Evolutionary conservation across 306 rosid genomes (phyloP), one percentile per base, ranked within the genome.

Genomic region (Vicia villosa): DNA sequence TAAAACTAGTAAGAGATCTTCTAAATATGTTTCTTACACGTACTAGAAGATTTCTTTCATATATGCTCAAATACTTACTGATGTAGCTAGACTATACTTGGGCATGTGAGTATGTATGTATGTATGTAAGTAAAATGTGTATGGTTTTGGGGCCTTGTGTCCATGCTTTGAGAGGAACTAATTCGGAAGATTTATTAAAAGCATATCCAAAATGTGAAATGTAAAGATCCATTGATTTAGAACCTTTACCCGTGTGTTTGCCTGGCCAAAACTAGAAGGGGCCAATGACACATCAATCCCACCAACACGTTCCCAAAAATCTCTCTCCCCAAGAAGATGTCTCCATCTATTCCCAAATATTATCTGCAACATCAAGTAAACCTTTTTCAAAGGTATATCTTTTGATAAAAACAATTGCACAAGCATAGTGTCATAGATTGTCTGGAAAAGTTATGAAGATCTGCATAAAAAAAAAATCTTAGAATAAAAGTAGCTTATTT

Each of bases 341-440:
- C 97, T 87, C 97, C 98, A 94, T 79, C 90, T 88, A 85, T 94
- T 94, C 51, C 97, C 98, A 83, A 94, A 94, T 54, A 94, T 94
- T 65, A 90, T 76, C 97, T 94, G 94, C 79, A 83, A 32, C 74
- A 79, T 45, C 83, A 63, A 66, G 50, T 30, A 69, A 69, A 37
- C 78, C 71, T 67, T 70, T 66, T 70, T 64, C 60, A 70, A 63
- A 76, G n/a, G 38, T 64, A 28, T 62, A n/a, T 37, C 21, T 55
- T 15, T 40, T 56, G 22, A 66, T 55, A 68, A 66, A 20, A 57
- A 54, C 17, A 57, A 72, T 3, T 12, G 62, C 50, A 26, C 42
- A 65, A 58, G 59, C 8, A 37, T 70, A 64, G 66, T 37, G 14
- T 26, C 60, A 70, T 26, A 78, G 40, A 37, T 20, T 36, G 7